Conservation (phyloP, 768 basidiomycete genomes). For the Russula sp. region DNA sequence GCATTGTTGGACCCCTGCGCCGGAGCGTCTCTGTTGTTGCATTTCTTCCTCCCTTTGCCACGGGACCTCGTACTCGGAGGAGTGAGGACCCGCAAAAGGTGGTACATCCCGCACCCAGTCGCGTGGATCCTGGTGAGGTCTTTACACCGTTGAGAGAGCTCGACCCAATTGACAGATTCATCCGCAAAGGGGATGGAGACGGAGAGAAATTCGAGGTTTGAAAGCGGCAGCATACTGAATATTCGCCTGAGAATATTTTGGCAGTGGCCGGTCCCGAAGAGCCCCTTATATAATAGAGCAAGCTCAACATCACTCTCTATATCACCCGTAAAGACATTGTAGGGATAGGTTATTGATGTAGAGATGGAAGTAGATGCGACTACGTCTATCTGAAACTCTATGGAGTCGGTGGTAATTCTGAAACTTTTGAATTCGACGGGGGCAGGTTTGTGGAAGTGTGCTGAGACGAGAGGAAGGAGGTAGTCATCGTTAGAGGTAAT, state of each 20-base stretch:
- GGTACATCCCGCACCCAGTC: not conserved
- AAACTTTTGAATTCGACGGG: constrained; percentile 2
- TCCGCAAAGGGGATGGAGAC: no score
- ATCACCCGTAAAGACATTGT: no score
- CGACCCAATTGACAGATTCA: no score
- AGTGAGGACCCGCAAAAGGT: not conserved
- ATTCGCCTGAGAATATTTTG: not conserved
- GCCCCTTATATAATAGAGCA: not conserved
- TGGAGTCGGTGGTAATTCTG: not conserved
- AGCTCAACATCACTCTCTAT: not conserved
- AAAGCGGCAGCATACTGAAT: not conserved
- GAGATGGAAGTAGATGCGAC: no score
- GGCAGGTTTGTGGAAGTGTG: no score
- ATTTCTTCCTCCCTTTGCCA: not conserved
- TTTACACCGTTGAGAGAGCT: no score
- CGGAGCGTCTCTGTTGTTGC: not conserved
- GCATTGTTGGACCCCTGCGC: not conserved
- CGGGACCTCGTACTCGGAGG: not conserved
- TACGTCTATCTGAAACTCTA: not conserved
- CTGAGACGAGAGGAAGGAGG: no score
- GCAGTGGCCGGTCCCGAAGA: no score
- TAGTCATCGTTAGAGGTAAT: no score
- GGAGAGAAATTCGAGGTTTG: no score
- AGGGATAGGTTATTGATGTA: no score
- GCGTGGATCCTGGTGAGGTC: not conserved